Percentiles rank a stretch among this genome's conserved stretches.
Conservation (phyloP, 169 alveolate species). For the Eimeria praecox region DNA sequence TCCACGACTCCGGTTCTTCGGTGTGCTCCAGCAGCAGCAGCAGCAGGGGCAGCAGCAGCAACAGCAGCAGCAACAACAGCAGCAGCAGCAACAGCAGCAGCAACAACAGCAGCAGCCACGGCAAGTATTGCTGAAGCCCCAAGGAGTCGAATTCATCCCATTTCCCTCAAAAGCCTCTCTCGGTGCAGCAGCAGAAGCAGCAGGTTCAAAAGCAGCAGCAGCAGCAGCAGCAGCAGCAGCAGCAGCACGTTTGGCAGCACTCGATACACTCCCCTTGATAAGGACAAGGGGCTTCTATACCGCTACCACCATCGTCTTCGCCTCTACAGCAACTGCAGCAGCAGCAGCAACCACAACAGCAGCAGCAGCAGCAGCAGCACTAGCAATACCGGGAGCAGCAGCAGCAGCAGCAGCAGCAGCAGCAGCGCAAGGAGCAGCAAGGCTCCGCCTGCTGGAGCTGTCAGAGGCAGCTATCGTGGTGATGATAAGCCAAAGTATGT, state of each 20-base stretch:
- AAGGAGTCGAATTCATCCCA: neutral
- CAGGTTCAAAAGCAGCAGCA: neutral
- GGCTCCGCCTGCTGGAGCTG: neutral
- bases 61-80: neutral
- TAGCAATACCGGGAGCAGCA: neutral
- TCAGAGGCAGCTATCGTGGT: neutral
- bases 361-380: slow-evolving; percentile 37
- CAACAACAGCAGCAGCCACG: neutral
- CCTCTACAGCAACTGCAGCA: neutral
- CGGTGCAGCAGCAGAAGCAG: neutral
- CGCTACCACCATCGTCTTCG: neutral
- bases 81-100: slow-evolving; percentile 30
- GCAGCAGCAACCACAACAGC: slow-evolving; percentile 20
- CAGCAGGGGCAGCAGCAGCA: slow-evolving; percentile 1
- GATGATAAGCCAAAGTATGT: neutral
- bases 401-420: slow-evolving; percentile 20
- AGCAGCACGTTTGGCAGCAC: neutral
- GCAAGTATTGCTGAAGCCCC: neutral
- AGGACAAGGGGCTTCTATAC: neutral
- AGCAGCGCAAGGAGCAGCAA: slow-evolving; percentile 21
- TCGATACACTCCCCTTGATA: neutral
- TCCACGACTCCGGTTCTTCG: neutral
- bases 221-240: neutral
- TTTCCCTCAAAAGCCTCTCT: neutral
- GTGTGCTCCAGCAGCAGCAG: slow-evolving; percentile 5